phyloP scores from a whole-genome alignment of 192 early-diverging fungal species.

The Podochytrium sp. region DNA sequence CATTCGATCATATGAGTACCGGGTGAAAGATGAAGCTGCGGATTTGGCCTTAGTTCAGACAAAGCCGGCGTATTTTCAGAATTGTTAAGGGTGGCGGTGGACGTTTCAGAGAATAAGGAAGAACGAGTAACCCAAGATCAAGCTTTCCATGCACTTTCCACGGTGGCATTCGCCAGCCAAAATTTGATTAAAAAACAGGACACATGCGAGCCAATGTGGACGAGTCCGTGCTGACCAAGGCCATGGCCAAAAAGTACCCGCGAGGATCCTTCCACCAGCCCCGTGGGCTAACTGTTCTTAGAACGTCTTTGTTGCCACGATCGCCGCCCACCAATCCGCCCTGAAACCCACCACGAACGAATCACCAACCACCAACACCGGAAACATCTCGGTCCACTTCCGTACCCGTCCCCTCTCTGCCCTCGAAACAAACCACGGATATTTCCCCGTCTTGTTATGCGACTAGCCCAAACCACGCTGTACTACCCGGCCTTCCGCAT shows the following conservation, averaged over 20 bases:
- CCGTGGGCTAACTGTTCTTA: background rate
- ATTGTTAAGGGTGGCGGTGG: too few species aligned
- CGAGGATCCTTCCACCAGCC: too few species aligned
- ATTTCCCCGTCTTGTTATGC: conserved; percentile 21
- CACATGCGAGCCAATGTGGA: too few species aligned
- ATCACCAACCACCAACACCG: background rate
- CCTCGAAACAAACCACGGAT: background rate
- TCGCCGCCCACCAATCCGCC: conserved; percentile 7
- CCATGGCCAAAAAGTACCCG: conserved; percentile 23
- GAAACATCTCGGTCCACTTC: background rate
- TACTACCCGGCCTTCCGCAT: conserved; percentile 24
- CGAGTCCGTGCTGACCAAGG: background rate
- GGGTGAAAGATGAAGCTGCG: too few species aligned
- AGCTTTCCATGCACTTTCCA: too few species aligned
- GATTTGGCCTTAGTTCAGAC: too few species aligned
- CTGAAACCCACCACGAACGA: background rate
- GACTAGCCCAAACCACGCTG: background rate
- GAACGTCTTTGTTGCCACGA: background rate
- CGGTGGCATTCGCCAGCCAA: too few species aligned
- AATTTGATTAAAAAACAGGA: too few species aligned
- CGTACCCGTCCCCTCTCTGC: conserved; percentile 15
- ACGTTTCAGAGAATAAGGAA: too few species aligned
- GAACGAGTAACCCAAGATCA: too few species aligned
- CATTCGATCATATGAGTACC: too few species aligned
- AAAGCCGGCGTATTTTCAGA: too few species aligned